Conservation (phyloP, 345 rosid species). For the Salix arbutifolia region DNA sequence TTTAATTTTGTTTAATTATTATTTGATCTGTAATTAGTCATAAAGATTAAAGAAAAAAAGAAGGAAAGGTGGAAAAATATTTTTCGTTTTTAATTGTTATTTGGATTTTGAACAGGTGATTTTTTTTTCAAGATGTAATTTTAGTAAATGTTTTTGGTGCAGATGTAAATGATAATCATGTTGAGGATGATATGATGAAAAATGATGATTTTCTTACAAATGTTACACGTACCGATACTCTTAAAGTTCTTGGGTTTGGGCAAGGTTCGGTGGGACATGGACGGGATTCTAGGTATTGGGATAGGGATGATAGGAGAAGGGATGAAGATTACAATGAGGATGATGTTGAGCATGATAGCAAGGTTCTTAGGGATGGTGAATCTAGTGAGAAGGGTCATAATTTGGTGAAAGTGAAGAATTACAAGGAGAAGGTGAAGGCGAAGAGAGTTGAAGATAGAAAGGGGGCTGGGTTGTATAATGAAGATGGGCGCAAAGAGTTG, state of each 20-base stretch:
- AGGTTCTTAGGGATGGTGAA: conserved; percentile 13
- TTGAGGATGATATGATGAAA: conserved; percentile 38
- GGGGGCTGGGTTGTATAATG: conserved; percentile 74
- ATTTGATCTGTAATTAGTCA: not conserved
- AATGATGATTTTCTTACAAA: conserved; percentile 73
- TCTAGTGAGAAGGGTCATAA: conserved; percentile 28
- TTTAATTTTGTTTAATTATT: not conserved
- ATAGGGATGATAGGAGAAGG: conserved; percentile 89
- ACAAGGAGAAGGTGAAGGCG: conserved; percentile 22
- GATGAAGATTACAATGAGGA: conserved; percentile 81
- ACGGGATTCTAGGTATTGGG: conserved; percentile 91
- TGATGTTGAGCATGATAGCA: conserved; percentile 34
- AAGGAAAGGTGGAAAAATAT: not conserved
- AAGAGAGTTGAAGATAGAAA: not conserved
- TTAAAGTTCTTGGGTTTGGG: conserved; percentile 69
- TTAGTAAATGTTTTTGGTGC: conserved; percentile 10
- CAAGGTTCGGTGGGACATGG: conserved; percentile 60
- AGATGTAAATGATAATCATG: conserved; percentile 33
- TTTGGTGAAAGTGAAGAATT: conserved; percentile 17
- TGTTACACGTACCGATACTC: conserved; percentile 59
- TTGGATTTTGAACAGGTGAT: not conserved
- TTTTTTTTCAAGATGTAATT: not conserved
- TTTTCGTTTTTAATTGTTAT: not conserved
- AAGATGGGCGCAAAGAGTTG: conserved; percentile 79
- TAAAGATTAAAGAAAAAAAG: not conserved